Evolutionary conservation across 768 basidiomycete genomes (phyloP).

Genomic region (Mycena albidolilacea): DNA sequence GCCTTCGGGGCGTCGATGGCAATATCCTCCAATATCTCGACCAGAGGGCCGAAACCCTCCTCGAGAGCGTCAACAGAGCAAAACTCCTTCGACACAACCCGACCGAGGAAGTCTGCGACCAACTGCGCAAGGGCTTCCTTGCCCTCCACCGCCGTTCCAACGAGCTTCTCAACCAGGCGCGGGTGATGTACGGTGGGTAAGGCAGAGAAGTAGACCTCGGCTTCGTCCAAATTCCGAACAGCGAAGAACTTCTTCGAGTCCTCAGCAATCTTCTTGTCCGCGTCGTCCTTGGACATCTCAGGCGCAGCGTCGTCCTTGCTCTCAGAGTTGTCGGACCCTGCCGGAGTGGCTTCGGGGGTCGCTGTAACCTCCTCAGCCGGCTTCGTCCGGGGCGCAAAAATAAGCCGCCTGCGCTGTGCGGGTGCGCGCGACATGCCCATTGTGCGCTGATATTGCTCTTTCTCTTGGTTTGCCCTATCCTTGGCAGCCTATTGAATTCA

Average conservation of each 20-base stretch:
- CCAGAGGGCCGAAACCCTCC: constrained; percentile 77
- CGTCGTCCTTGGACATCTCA: constrained; percentile 77
- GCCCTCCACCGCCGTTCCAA: constrained; percentile 80
- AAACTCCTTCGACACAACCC: constrained; percentile 71
- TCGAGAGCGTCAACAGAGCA: constrained; percentile 77
- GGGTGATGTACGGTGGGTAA: constrained; percentile 77
- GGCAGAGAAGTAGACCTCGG: constrained; percentile 86
- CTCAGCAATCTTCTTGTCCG: constrained; percentile 82
- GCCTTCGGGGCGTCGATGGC: constrained; percentile 94
- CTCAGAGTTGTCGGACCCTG: constrained; percentile 65
- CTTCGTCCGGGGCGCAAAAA: constrained; percentile 85
- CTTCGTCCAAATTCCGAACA: constrained; percentile 89
- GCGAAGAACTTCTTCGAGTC: constrained; percentile 91
- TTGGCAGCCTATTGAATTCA: constrained; percentile 74
- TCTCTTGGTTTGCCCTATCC: constrained; percentile 80
- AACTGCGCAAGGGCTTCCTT: constrained; percentile 87
- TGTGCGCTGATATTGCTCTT: constrained; percentile 70
- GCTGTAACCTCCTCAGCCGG: constrained; percentile 59
- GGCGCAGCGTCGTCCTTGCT: constrained; percentile 63
- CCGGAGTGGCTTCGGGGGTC: constrained; percentile 57
- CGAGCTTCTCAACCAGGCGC: constrained; percentile 82
- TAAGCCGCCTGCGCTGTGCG: constrained; percentile 76
- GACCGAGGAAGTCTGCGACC: constrained; percentile 81
- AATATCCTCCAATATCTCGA: constrained; percentile 89
- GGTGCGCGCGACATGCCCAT: constrained; percentile 85